Evolutionary conservation across 2,329 filamentous ascomycete genomes (phyloP), one percentile per base, ranked within the genome.

Genomic region (Trichoderma breve): DNA sequence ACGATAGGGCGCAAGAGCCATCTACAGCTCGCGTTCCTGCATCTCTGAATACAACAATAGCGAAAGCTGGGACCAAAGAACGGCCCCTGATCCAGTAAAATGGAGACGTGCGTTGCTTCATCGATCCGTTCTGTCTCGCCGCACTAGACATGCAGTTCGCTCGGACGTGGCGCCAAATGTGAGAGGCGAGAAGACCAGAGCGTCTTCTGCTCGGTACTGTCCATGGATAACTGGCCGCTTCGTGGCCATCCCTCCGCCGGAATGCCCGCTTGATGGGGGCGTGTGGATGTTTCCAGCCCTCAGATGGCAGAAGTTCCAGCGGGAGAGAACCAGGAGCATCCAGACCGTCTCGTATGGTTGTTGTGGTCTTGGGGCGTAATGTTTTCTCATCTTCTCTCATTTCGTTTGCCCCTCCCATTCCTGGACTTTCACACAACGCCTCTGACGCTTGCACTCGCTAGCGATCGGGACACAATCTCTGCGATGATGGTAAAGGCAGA

Each of bases 11-110:
- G 66, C 57, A 63, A 18, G 58, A 57, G 30, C 60, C 68, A 70
- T 70, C 68, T 70, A 57, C 60, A 70, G 7, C 60, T 32, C 68
- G 68, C 68, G 68, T 70, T 70, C 68, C 68, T 57, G 68, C 68
- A 30, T 70, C 58, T 14, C 15, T 43, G 30, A 47, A 70, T 62
- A 58, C 66, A 70, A 53, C 66, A 67, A 58, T 57, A 61, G 39
- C 28, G 21, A 70, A 70, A 36, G 66, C 30, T 53, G 18, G 39
- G 66, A 36, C 57, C 66, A 62, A 18, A 34, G 14, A 28, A 43
- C 21, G 57, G 57, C 66, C 57, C 66, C 66, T 69, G 66, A 61
- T 51, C 55, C 36, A 51, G 36, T 24, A 24, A 58, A 60, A 69
- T 32, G 55, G 39, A 51, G 36, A 34, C 66, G 24, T n/a, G 36